Conservation (phyloP, 2,329 filamentous ascomycete genomes). For the Fusarium chlamydosporum region DNA sequence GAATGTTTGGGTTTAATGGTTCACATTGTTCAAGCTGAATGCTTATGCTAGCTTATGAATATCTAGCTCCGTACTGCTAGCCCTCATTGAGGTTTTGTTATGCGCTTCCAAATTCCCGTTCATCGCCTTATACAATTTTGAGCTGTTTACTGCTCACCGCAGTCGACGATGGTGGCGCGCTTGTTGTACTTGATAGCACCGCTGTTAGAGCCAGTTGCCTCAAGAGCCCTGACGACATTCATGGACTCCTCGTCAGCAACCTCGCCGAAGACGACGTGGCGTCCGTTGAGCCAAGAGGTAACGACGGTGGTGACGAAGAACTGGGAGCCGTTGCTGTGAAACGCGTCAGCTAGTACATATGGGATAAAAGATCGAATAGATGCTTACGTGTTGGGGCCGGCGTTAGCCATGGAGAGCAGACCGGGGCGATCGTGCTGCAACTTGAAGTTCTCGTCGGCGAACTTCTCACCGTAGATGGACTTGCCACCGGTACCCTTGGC, state of each 20-base stretch:
- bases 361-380: no score
- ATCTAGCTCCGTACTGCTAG: slow-evolving; percentile 38
- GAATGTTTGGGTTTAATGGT: slow-evolving; percentile 33
- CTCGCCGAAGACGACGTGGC: slow-evolving; percentile 89
- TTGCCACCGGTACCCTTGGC: slow-evolving; percentile 86
- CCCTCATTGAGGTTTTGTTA: slow-evolving; percentile 43
- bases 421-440: slow-evolving; percentile 80
- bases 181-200: slow-evolving; percentile 72
- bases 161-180: slow-evolving; percentile 70
- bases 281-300: slow-evolving; percentile 86
- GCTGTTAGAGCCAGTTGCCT: slow-evolving; percentile 70
- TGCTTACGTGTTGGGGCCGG: slow-evolving; percentile 88
- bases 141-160: slow-evolving; percentile 63
- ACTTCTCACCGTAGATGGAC: slow-evolving; percentile 97
- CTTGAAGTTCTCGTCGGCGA: slow-evolving; percentile 92
- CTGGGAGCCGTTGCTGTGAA: slow-evolving; percentile 90
- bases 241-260: slow-evolving; percentile 68
- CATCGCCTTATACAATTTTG: slow-evolving; percentile 16
- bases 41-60: slow-evolving; percentile 35
- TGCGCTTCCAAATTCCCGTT: slow-evolving; percentile 36
- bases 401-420: slow-evolving; percentile 95
- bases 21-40: slow-evolving; percentile 43
- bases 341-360: slow-evolving; percentile 34
- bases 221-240: slow-evolving; percentile 71
- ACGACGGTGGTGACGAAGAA: slow-evolving; percentile 97